Percentiles rank a stretch among this genome's conserved stretches.
Evolutionary conservation across 225 moss, liverwort and hornwort genomes (phyloP).

Genomic region (Bryoerythrophyllum caledonicum): DNA sequence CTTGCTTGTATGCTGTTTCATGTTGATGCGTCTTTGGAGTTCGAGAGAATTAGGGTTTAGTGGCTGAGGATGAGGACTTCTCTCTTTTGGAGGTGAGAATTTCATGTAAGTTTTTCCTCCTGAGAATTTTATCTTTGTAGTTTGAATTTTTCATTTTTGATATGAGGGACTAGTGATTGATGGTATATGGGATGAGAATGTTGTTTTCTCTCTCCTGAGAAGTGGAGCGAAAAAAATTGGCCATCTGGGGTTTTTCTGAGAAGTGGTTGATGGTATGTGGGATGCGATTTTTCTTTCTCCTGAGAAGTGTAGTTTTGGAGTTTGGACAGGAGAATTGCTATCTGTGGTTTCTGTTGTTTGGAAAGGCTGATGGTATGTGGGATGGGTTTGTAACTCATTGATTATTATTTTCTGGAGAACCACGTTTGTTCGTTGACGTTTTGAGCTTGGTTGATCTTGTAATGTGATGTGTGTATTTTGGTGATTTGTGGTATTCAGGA

Average conservation of each 20-base stretch:
- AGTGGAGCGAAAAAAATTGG: background rate
- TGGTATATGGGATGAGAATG: too few species aligned
- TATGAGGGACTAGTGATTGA: too few species aligned
- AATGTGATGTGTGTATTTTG: background rate
- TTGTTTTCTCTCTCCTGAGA: too few species aligned
- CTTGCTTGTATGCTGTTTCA: too few species aligned
- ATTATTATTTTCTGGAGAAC: background rate
- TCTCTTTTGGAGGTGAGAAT: too few species aligned
- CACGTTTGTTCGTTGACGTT: background rate
- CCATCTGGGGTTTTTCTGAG: background rate
- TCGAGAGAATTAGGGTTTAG: too few species aligned
- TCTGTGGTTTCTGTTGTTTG: too few species aligned
- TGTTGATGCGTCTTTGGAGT: too few species aligned
- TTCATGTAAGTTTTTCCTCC: too few species aligned
- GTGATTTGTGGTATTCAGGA: constrained; percentile 28
- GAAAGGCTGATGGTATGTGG: background rate
- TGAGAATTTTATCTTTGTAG: too few species aligned
- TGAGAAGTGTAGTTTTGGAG: background rate
- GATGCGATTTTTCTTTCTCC: background rate
- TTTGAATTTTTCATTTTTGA: too few species aligned
- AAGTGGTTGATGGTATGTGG: background rate
- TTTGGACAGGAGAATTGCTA: background rate
- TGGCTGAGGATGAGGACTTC: too few species aligned
- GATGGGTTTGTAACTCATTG: background rate
- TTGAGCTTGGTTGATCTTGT: background rate